These are phyloP conservation scores for Pseudogymnoascus sp. DNA, from an alignment of 2,329 filamentous ascomycete genomes.

Conservation along the genomic window DNA sequence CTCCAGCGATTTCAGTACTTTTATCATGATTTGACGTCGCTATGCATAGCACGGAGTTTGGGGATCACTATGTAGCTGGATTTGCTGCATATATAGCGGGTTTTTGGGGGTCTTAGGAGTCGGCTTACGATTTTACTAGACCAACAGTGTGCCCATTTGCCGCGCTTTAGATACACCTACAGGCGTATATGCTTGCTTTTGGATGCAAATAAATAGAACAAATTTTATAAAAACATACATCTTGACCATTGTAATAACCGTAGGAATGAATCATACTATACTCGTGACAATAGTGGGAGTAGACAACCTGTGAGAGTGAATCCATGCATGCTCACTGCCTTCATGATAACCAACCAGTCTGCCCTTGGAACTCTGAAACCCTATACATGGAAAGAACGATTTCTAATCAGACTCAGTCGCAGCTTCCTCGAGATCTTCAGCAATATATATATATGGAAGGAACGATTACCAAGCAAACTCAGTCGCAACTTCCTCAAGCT, in stretches of 20 bases:
- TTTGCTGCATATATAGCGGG: background rate
- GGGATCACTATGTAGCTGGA: background rate
- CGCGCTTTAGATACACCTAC: background rate
- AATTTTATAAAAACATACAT: background rate
- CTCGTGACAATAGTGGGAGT: no score
- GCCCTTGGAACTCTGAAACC: background rate
- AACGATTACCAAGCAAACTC: background rate
- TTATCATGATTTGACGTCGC: background rate
- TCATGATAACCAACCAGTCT: background rate
- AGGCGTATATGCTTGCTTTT: constrained; percentile 2
- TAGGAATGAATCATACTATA: background rate
- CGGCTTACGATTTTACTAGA: background rate
- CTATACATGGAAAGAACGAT: background rate
- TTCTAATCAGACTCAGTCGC: background rate
- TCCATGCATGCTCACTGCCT: background rate
- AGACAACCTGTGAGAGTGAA: no score
- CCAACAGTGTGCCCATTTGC: background rate
- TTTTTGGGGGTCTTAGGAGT: background rate
- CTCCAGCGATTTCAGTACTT: background rate
- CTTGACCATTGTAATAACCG: background rate
- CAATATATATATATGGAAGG: background rate
- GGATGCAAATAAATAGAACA: background rate
- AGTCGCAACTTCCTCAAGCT: background rate
- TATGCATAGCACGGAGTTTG: background rate
- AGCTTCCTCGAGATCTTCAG: no score